Conservation (phyloP, 352 stramenopile species). For the Phytophthora foliorum region DNA sequence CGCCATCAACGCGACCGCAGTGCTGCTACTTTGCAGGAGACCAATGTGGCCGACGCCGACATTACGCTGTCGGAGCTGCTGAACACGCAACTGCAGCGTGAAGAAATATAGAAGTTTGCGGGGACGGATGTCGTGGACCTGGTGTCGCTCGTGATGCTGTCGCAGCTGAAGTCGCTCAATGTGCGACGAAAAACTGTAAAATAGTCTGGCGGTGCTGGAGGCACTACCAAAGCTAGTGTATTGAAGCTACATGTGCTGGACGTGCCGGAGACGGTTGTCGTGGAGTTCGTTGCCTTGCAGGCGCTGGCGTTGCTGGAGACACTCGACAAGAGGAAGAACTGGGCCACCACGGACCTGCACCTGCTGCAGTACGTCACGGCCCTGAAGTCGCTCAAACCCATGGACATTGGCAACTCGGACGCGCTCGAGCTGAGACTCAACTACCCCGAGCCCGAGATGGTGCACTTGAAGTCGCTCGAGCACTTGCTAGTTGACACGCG, state of each 20-base stretch:
- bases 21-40: conserved; percentile 42
- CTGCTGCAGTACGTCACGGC: conserved; percentile 39
- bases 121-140: conserved; percentile 49
- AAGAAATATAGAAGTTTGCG: too few relatives aligned
- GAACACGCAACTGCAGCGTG: background rate
- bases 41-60: conserved; percentile 49
- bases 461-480: conserved; percentile 48
- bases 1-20: conserved; percentile 47
- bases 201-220: conserved; percentile 40
- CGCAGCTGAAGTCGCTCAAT: conserved; percentile 46
- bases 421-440: conserved; percentile 39
- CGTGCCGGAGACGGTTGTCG: conserved; percentile 50
- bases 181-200: too few relatives aligned
- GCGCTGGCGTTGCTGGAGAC: conserved; percentile 34
- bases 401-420: conserved; percentile 46
- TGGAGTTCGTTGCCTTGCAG: conserved; percentile 45
- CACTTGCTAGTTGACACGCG: conserved; percentile 49
- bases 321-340: conserved; percentile 59
- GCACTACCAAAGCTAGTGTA: conserved; percentile 33
- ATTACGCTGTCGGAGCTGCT: conserved; percentile 41
- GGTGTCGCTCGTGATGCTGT: conserved; percentile 35
- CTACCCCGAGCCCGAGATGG: conserved; percentile 37
- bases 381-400: conserved; percentile 47
- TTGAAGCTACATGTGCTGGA: conserved; percentile 50
- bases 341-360: conserved; percentile 40